Evolutionary conservation across 108 stramenopile species (phyloP), one percentile per base, ranked within the genome.

Genomic region (Fragilaria radians): DNA sequence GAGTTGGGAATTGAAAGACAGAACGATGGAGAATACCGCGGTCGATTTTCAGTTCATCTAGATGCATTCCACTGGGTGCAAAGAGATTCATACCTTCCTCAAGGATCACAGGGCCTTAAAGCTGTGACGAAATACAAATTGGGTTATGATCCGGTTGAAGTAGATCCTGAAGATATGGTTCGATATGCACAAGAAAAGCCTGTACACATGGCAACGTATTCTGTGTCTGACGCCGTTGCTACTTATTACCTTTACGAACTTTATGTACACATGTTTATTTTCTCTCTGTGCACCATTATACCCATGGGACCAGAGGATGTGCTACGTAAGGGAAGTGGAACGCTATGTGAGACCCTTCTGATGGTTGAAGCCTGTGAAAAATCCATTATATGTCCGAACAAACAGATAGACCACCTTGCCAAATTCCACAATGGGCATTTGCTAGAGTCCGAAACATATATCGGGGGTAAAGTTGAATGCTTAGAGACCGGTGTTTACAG

Each of bases 151-250:
- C 98, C 98, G 18, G 98, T 99, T 28, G 98, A 99, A 67, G 96
- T 99, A 19, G 98, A 99, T 69, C 96, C 98, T 0, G 98, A 99
- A 70, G 98, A 99, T 67, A 99, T 99, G 98, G 82, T 97, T 14
- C 85, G 82, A 9, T 91, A 82, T 76, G 98, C 98, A 9, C 73
- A 73, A 28, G 95, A 95, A 66, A 54, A 81, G 32, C 97, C 98
- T 4, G 81, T 74, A 17, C 89, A 96, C 63, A 99, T 99, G 98
- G 97, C 98, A 4, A 86, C 91, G 19, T 99, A 99, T 70, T 96
- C 95, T 7, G 98, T 99, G 4, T 97, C 96, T 42, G 98, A 99
- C 65, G 98, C 98, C 14, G 98, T 99, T 24, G 97, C 98, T 0
- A 99, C 98, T 0, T 99, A 94, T 74, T 99, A 99, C 65, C 73